A percentile compares a stretch with the other conserved stretches of the same genome.
phyloP scores from a whole-genome alignment of 495 filamentous ascomycete genomes.

The Hypoxylon subgilvum region DNA sequence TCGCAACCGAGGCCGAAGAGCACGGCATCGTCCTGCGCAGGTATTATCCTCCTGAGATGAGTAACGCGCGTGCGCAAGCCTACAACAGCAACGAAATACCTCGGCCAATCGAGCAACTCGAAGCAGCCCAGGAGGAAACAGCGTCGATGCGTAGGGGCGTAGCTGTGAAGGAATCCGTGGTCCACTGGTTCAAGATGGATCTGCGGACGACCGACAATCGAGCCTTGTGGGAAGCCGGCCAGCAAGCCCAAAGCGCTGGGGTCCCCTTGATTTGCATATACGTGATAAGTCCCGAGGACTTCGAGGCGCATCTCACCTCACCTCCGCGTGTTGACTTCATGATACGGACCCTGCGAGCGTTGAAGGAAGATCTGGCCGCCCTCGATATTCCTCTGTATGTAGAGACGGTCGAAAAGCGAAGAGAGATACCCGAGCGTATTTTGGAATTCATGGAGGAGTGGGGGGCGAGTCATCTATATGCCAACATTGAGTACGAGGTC shows the following conservation, averaged over 20 bases:
- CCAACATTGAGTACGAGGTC: slow-evolving; percentile 79
- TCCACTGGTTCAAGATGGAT: slow-evolving; percentile 94
- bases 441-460: slow-evolving; percentile 72
- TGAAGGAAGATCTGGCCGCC: slow-evolving; percentile 69
- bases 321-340: slow-evolving; percentile 81
- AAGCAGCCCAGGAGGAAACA: slow-evolving; percentile 61
- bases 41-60: slow-evolving; percentile 88
- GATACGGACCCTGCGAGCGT: slow-evolving; percentile 66
- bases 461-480: slow-evolving; percentile 74
- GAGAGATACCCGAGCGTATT: slow-evolving; percentile 66
- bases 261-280: slow-evolving; percentile 78
- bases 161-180: slow-evolving; percentile 65
- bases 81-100: slow-evolving; percentile 71
- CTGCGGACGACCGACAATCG: slow-evolving; percentile 77
- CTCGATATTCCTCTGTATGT: slow-evolving; percentile 82
- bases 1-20: slow-evolving; percentile 59
- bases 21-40: slow-evolving; percentile 75
- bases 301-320: slow-evolving; percentile 77
- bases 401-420: slow-evolving; percentile 71
- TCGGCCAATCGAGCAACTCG: slow-evolving; percentile 70
- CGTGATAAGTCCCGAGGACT: slow-evolving; percentile 84
- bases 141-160: slow-evolving; percentile 51
- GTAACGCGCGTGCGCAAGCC: slow-evolving; percentile 70
- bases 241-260: slow-evolving; percentile 66
- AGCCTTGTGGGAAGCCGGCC: slow-evolving; percentile 68